A percentile compares a stretch with the other conserved stretches of the same genome.
These are phyloP conservation scores for Gracilaria vermiculophylla DNA, from an alignment of 23 red algal species.

Conservation along the genomic window DNA sequence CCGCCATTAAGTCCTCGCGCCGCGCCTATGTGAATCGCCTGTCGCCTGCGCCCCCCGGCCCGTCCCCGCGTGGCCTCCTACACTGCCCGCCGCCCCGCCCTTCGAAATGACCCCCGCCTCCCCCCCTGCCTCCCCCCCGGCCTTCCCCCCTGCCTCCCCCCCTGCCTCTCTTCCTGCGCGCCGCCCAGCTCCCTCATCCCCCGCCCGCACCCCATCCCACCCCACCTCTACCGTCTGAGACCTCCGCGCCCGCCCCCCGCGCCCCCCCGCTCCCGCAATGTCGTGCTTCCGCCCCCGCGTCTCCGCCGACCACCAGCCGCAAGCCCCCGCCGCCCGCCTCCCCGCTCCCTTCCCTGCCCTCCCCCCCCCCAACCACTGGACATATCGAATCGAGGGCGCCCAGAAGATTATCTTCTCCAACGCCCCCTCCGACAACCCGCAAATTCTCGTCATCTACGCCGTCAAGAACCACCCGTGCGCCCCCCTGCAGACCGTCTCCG, in stretches of 20 bases:
- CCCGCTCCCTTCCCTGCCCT: neutral
- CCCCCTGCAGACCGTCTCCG: neutral
- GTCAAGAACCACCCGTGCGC: conserved; percentile 22
- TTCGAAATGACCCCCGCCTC: no score
- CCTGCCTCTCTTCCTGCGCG: neutral
- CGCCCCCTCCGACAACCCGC: neutral
- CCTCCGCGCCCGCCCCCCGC: no score
- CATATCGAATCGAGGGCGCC: conserved; percentile 27
- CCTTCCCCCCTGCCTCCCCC: neutral
- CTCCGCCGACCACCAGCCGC: neutral
- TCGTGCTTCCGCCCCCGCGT: neutral
- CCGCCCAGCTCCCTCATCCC: neutral
- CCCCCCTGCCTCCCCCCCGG: no score
- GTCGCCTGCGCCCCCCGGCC: no score
- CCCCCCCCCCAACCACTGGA: neutral
- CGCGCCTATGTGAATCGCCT: no score
- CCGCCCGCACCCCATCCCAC: neutral
- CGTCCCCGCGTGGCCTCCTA: no score
- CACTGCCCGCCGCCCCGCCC: no score
- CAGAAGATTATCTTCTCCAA: conserved; percentile 30
- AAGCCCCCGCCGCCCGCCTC: neutral
- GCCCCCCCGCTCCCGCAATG: no score
- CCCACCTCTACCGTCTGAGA: neutral
- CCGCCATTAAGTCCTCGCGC: no score
- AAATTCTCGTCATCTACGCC: conserved; percentile 16